Percentiles rank a stretch among this genome's conserved stretches.
These are phyloP conservation scores for Brettanomyces naardenensis DNA, from an alignment of 805 yeast species.

Conservation along the genomic window DNA sequence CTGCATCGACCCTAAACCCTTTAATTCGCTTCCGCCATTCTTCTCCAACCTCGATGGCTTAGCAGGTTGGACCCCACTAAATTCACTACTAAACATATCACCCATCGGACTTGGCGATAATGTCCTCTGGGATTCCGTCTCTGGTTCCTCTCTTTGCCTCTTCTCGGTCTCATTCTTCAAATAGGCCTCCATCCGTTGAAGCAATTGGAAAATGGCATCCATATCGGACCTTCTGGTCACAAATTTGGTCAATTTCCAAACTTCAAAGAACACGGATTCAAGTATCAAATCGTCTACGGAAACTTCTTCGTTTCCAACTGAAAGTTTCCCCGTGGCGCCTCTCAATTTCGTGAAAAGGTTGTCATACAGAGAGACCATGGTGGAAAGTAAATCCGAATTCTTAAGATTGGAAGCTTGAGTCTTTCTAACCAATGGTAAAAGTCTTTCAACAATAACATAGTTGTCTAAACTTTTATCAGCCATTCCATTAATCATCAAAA, in stretches of 20 bases:
- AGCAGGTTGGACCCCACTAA: no score
- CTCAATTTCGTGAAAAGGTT: constrained; percentile 21
- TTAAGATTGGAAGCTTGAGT: constrained; percentile 26
- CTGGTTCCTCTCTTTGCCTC: no score
- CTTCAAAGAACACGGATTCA: constrained; percentile 25
- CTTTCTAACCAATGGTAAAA: constrained; percentile 62
- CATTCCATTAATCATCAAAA: constrained; percentile 36
- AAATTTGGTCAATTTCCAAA: constrained; percentile 26
- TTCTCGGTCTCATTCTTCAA: no score
- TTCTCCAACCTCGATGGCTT: no score
- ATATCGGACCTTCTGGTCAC: constrained; percentile 18
- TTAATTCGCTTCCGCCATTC: no score
- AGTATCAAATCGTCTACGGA: constrained; percentile 22
- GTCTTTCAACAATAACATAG: constrained; percentile 62
- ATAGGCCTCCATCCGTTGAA: constrained; percentile 9
- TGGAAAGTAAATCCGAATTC: constrained; percentile 22
- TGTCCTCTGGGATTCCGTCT: no score
- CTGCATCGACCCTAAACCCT: no score
- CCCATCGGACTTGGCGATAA: no score
- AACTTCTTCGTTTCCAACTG: constrained; percentile 18
- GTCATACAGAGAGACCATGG: constrained; percentile 23
- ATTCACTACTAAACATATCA: no score
- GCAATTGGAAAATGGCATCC: constrained; percentile 10
- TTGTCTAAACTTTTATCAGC: constrained; percentile 56
- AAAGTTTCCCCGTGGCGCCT: constrained; percentile 13